Conservation (phyloP, 2,329 filamentous ascomycete genomes). For the Zopfia rhizophila region DNA sequence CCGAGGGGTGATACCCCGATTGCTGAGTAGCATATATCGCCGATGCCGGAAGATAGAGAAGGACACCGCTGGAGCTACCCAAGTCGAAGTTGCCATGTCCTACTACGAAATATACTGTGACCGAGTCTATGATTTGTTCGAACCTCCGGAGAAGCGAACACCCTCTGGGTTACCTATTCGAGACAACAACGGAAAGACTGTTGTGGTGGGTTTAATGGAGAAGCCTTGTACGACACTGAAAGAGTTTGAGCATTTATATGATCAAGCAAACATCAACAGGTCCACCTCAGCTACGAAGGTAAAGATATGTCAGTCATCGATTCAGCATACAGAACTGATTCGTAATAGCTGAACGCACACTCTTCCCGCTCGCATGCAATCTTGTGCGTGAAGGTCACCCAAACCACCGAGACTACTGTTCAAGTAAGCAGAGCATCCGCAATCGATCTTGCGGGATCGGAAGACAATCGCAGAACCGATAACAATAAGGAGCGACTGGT, state of each 20-base stretch:
- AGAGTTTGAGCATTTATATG: conserved; percentile 90
- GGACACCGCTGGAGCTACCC: conserved; percentile 75
- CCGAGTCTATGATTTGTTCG: conserved; percentile 91
- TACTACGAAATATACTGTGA: conserved; percentile 99
- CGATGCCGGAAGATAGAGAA: conserved; percentile 86
- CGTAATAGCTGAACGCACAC: conserved; percentile 78
- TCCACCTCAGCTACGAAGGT: conserved; percentile 88
- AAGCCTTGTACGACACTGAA: conserved; percentile 83
- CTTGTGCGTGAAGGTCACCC: conserved; percentile 86
- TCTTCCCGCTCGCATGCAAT: conserved; percentile 92
- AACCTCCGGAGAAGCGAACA: conserved; percentile 86
- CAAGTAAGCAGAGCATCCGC: conserved; percentile 84
- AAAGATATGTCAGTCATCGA: conserved; percentile 16
- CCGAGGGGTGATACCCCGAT: conserved; percentile 84
- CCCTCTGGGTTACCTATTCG: conserved; percentile 81
- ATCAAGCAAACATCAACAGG: conserved; percentile 90
- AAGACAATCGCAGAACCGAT: conserved; percentile 93
- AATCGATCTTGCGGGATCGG: conserved; percentile 94
- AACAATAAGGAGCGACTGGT: conserved; percentile 92
- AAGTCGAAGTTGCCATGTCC: conserved; percentile 79
- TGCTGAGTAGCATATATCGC: conserved; percentile 87
- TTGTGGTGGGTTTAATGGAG: conserved; percentile 87
- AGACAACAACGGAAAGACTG: conserved; percentile 86
- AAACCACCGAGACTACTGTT: conserved; percentile 75
- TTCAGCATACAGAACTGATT: conserved; percentile 6